A percentile compares a stretch with the other conserved stretches of the same genome.
phyloP scores from a whole-genome alignment of 495 filamentous ascomycete species.

The Aspergillus funiculosus region DNA sequence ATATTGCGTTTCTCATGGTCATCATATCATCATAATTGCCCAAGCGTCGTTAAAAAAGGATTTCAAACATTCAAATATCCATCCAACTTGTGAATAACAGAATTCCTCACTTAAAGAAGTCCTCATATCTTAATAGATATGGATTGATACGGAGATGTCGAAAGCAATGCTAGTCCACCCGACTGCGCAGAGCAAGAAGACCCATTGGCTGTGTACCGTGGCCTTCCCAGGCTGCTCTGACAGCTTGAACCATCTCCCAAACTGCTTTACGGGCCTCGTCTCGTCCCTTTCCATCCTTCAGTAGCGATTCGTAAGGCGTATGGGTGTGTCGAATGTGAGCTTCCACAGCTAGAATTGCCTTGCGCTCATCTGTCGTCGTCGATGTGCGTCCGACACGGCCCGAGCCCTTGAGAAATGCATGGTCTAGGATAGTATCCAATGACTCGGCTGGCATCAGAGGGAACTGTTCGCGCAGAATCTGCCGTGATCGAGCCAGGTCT shows the following conservation, averaged over 20 bases:
- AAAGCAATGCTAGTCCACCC: background rate
- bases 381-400: conserved; percentile 44
- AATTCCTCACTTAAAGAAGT: background rate
- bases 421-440: conserved; percentile 34
- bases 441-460: conserved; percentile 39
- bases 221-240: conserved; percentile 33
- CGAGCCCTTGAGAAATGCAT: conserved; percentile 46
- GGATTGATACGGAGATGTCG: background rate
- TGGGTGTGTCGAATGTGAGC: conserved; percentile 48
- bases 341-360: conserved; percentile 41
- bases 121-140: background rate
- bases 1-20: conserved; percentile 4
- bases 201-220: conserved; percentile 7
- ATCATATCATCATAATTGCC: conserved; percentile 5
- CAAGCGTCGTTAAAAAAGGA: background rate
- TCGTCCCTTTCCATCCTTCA: conserved; percentile 25
- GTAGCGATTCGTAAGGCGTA: conserved; percentile 42
- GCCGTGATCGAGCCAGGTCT: conserved; percentile 26
- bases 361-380: conserved; percentile 30
- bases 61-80: background rate
- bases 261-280: conserved; percentile 25
- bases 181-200: conserved; percentile 14
- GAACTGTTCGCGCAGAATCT: conserved; percentile 33
- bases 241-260: conserved; percentile 21
- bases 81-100: background rate